Base-by-base conservation (phyloP, 2,329 filamentous ascomycete genomes). In the Talaromyces funiculosus region DNA sequence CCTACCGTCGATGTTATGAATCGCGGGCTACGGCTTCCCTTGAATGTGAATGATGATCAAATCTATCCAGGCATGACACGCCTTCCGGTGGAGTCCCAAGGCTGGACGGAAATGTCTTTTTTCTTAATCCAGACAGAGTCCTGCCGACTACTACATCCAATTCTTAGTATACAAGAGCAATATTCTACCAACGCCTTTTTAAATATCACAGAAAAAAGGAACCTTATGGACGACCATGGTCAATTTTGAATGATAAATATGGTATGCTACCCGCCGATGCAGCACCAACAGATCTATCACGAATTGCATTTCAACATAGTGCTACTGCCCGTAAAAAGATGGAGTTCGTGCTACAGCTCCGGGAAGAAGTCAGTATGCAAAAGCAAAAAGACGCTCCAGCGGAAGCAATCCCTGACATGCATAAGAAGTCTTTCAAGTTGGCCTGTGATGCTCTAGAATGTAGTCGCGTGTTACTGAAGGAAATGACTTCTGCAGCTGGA, bases 1-100 rank as follows among this genome's bases (percentile, higher is more conserved):
- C 81, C 83, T 4, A 82, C 82, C 0, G 83, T 83, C 63, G 84
- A 87, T 67, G 84, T 84, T 0, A 77, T 79, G 62, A 77, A 65
- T 49, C 62, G 57, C 8, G 63, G 40, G 33, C 22, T 65, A 53
- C 57, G 72, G 40, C 67, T 75, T 24, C 78, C 78, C 3, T 63
- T 72, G 3, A 79, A 79, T 43, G 71, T 80, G 49, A 75, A 81
- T 38, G 65, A 68, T 45, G 59, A 63, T 45, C 61, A 63, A 49
- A 54, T 64, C 18, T 65, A 56, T 33, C 62, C 64, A 35, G 54
- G 20, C 7, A 65, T 65, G 62, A 58, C 55, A 3, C 42, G 40
- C 9, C 24, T 65, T 33, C 64, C 64, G 16, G 53, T n/a, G 18
- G 62, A 65, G 33, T 64, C 62, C 10, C 16, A 51, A 8, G 58